Percentiles rank a stretch among this genome's conserved stretches.
These are phyloP conservation scores for Gossypium trilobum DNA, from an alignment of 441 rosid genomes.

Conservation along the genomic window DNA sequence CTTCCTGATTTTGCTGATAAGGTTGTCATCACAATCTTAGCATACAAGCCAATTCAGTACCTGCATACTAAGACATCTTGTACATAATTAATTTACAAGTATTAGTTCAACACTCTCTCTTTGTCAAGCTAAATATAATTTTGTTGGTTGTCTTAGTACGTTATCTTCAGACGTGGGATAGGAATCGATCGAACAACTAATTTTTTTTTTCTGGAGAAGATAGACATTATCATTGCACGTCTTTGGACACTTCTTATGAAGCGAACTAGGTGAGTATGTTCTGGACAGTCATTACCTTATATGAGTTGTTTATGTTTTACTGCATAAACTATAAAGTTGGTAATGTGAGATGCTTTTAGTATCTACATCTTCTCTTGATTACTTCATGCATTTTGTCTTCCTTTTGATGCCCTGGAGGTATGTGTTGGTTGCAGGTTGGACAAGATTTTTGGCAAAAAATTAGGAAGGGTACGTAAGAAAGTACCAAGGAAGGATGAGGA, in stretches of 20 bases:
- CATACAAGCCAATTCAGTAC: neutral
- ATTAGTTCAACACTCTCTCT: neutral
- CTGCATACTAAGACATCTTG: neutral
- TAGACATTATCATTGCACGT: constrained; percentile 68
- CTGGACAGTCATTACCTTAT: neutral
- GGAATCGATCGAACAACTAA: constrained; percentile 74
- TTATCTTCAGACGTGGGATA: constrained; percentile 88
- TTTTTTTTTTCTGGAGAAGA: constrained; percentile 76
- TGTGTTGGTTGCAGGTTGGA: constrained; percentile 48
- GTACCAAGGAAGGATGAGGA: constrained; percentile 55
- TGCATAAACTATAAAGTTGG: too few relatives aligned
- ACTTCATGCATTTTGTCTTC: too few relatives aligned
- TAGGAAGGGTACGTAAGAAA: constrained; percentile 24
- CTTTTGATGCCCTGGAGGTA: constrained; percentile 5
- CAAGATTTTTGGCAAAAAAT: constrained; percentile 42
- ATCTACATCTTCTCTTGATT: too few relatives aligned
- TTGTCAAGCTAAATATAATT: neutral
- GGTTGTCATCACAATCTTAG: constrained; percentile 26
- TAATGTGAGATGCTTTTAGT: too few relatives aligned
- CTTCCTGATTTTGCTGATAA: constrained; percentile 46
- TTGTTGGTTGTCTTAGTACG: constrained; percentile 33
- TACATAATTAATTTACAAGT: neutral
- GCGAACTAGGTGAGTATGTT: constrained; percentile 43
- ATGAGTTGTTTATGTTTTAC: constrained; percentile 1
- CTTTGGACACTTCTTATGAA: constrained; percentile 61